These are phyloP conservation scores for Phytopythium vexans DNA, from an alignment of 352 stramenopile genomes.

Conservation along the genomic window DNA sequence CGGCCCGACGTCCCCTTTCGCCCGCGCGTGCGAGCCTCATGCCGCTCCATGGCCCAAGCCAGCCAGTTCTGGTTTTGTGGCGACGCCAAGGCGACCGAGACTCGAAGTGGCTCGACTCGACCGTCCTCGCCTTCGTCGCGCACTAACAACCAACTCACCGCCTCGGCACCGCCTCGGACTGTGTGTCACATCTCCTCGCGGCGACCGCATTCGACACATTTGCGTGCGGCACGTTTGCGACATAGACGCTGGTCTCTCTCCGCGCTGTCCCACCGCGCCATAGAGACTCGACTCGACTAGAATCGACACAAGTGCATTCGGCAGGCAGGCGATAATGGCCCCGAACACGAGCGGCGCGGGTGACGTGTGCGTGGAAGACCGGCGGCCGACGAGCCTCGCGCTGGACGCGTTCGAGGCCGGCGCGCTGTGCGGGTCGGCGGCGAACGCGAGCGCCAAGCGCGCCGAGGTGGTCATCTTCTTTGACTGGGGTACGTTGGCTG, in stretches of 20 bases:
- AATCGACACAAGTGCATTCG: neutral
- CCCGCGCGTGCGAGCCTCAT: no score
- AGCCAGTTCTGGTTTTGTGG: conserved; percentile 73
- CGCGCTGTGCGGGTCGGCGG: conserved; percentile 20
- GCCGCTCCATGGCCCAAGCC: no score
- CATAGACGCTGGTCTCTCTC: no score
- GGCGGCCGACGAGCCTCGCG: conserved; percentile 34
- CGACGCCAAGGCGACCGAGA: conserved; percentile 14
- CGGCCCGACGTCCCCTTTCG: no score
- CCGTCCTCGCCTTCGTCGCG: conserved; percentile 3
- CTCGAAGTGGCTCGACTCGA: conserved; percentile 4
- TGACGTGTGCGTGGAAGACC: conserved; percentile 66
- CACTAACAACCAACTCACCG: no score
- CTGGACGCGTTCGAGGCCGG: conserved; percentile 54
- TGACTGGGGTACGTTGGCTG: conserved; percentile 65
- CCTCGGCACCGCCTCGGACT: no score
- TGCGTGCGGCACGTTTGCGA: no score
- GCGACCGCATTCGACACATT: conserved; percentile 4
- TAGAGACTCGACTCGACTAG: conserved; percentile 10
- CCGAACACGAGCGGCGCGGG: conserved; percentile 51
- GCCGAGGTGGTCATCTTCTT: conserved; percentile 78
- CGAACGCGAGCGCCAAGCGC: conserved; percentile 28
- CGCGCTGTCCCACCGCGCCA: conserved; percentile 6
- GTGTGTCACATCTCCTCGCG: conserved; percentile 1
- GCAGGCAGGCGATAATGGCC: conserved; percentile 46